Conservation (phyloP, 2,329 filamentous ascomycete genomes). For the Fusarium tuaranense region DNA sequence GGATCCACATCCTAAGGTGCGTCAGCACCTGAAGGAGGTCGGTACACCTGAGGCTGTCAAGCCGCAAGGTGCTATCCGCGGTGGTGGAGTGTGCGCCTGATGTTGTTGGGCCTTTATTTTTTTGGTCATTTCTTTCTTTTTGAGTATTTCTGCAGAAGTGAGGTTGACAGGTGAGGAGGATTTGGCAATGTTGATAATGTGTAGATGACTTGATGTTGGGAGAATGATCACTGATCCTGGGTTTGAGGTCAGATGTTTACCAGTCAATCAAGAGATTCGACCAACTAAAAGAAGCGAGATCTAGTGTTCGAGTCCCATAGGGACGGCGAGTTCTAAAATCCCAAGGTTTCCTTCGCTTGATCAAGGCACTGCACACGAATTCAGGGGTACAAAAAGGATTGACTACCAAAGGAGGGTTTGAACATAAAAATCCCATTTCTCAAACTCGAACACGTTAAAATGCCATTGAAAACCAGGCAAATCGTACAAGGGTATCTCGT, state of each 20-base stretch:
- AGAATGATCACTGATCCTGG: not conserved
- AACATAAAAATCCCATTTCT: not conserved
- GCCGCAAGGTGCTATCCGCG: not conserved
- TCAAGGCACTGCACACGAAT: not conserved
- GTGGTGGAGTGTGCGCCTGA: not conserved
- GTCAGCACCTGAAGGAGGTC: not conserved
- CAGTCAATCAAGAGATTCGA: not conserved
- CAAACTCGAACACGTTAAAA: not conserved
- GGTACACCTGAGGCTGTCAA: not conserved
- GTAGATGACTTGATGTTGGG: not conserved
- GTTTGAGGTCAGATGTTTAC: not conserved
- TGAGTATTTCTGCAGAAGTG: not conserved
- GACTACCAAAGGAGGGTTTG: not conserved
- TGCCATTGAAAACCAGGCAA: not conserved
- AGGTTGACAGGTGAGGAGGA: not conserved
- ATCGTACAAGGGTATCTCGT: not conserved
- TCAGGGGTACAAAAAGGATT: not conserved
- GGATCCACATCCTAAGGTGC: not conserved
- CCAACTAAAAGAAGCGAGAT: not conserved
- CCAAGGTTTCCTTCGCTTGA: not conserved
- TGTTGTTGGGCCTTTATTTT: not conserved
- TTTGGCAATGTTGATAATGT: not conserved
- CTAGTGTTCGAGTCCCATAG: not conserved
- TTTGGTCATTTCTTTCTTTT: not conserved
- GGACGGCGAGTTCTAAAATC: not conserved